Base-by-base conservation (phyloP, 495 filamentous ascomycete genomes). In the Hypoxylon lienhwacheense region DNA sequence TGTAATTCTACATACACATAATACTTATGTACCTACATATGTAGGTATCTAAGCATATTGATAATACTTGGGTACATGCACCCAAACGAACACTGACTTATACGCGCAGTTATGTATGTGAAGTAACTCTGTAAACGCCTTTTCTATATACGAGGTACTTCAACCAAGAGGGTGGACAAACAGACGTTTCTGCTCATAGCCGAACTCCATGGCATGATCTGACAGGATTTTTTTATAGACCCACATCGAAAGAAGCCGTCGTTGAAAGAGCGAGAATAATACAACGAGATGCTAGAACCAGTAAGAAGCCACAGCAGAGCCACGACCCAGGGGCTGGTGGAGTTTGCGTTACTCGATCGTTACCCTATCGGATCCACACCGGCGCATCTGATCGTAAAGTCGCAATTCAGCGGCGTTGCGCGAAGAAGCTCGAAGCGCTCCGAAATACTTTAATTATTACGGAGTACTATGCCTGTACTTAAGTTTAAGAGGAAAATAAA, bases 311-410 rank as follows among this genome's bases (percentile, higher is more conserved):
- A 42, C 20, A 55, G 39, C 14, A 48, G 39, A 25, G 34, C 49
- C 46, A 63, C 60, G 46, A 61, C 29, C 51, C 45, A 40, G 40
- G 42, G 29, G 26, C 20, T 48, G 32, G 56, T 50, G 49, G 64
- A 35, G n/a, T n/a, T 12, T 36, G 22, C 21, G 61, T 67, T 64
- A 67, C 57, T 51, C 45, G 49, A 62, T 64, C 56, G 61, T 64
- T 67, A 65, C 61, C 57, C 54, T 56, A 64, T 65, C 19, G 49
- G 52, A 67, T 67, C 64, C 64, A 67, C 64, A 26, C 4, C 53
- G 31, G 40, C 25, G 25, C 60, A 25, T 53, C 45, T 31, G 32
- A 51, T 53, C 48, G 31, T 47, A 50, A 46, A 59, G 47, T 61
- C 41, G 42, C 42, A 42, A n/a, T 8, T 31, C 16, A 36, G 42